phyloP scores from a whole-genome alignment of 352 stramenopile species.

The Globisporangium radiosum region DNA sequence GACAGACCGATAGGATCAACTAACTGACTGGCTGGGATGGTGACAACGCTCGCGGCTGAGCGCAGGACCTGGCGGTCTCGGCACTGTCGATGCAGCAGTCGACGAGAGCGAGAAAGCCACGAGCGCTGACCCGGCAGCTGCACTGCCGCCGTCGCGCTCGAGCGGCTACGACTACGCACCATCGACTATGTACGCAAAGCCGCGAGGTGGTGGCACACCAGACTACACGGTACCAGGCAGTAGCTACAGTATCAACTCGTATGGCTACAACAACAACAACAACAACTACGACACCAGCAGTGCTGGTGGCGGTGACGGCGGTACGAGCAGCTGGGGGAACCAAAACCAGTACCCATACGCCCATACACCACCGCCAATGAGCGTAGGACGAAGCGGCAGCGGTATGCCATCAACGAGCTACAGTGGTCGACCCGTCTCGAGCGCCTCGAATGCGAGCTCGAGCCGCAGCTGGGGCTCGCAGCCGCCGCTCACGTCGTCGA shows the following conservation, averaged over 20 bases:
- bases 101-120: constrained; percentile 1
- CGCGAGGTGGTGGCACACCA: not conserved
- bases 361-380: constrained; percentile 2
- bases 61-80: constrained; percentile 35
- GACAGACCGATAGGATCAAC: too few relatives aligned
- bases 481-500: constrained; percentile 65
- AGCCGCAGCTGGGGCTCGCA: constrained; percentile 29
- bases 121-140: not conserved
- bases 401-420: not conserved
- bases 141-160: not conserved
- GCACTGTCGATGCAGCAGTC: constrained; percentile 24
- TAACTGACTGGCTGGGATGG: too few relatives aligned
- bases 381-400: not conserved
- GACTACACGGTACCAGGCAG: not conserved
- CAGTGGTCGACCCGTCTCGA: constrained; percentile 2
- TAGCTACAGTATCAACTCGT: not conserved
- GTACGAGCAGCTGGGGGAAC: constrained; percentile 5
- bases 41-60: not conserved
- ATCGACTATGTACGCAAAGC: not conserved
- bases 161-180: constrained; percentile 6
- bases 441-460: constrained; percentile 7
- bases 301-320: constrained; percentile 12
- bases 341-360: constrained; percentile 1
- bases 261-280: constrained; percentile 9
- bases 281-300: constrained; percentile 1